Percentiles rank a stretch among this genome's conserved stretches.
phyloP scores from a whole-genome alignment of 495 filamentous ascomycete species.

The Aspergillus heteromorphus region DNA sequence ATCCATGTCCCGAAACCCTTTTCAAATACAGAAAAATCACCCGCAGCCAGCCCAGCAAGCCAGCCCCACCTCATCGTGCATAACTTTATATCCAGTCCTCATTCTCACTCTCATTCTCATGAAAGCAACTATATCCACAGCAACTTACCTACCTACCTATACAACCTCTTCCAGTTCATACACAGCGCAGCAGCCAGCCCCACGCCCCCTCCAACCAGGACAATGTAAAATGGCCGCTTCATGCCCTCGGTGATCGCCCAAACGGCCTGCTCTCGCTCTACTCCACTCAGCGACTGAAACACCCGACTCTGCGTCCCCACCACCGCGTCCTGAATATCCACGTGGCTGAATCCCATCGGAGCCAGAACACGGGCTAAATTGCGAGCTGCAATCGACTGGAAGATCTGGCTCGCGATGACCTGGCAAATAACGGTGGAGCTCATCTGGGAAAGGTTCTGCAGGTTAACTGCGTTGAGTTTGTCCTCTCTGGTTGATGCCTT shows the following conservation, averaged over 20 bases:
- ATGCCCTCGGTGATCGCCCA: background rate
- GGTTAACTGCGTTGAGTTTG: background rate
- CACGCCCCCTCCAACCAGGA: background rate
- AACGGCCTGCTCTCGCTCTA: background rate
- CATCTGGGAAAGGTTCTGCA: conserved; percentile 13
- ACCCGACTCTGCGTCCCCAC: background rate
- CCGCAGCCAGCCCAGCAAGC: too few species aligned
- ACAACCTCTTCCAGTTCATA: too few species aligned
- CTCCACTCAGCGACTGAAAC: background rate
- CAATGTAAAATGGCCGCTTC: background rate
- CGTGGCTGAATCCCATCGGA: background rate
- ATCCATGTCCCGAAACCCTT: too few species aligned
- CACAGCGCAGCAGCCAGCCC: too few species aligned
- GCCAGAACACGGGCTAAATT: background rate
- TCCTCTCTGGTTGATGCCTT: conserved; percentile 8
- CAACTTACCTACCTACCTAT: too few species aligned
- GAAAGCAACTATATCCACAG: too few species aligned
- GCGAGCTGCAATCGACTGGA: conserved; percentile 1
- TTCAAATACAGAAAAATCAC: too few species aligned
- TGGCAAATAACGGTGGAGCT: conserved; percentile 6
- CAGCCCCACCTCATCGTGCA: too few species aligned
- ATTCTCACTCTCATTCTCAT: too few species aligned
- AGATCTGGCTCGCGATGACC: conserved; percentile 7
- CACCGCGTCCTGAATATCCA: background rate
- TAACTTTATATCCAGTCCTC: too few species aligned